phyloP scores from a whole-genome alignment of 805 yeast genomes.

The Wickerhamomyces pijperi region DNA sequence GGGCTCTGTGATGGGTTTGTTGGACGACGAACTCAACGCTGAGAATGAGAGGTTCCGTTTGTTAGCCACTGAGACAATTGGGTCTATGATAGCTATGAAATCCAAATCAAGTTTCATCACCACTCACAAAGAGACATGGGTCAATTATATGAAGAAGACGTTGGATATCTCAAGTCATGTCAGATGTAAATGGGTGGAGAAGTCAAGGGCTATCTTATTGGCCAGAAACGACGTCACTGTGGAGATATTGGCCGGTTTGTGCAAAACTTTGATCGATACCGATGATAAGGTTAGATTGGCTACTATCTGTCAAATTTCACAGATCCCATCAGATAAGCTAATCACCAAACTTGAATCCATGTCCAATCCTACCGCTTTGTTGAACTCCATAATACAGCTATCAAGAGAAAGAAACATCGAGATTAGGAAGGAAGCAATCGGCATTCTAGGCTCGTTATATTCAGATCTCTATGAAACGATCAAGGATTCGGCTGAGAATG shows the following conservation, averaged over 20 bases:
- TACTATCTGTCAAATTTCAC: constrained; percentile 41
- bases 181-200: constrained; percentile 60
- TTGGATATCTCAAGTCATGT: constrained; percentile 58
- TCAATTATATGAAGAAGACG: constrained; percentile 64
- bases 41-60: constrained; percentile 51
- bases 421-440: constrained; percentile 51
- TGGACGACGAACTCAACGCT: constrained; percentile 72
- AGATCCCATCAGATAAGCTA: constrained; percentile 35
- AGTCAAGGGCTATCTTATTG: constrained; percentile 36
- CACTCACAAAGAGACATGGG: constrained; percentile 49
- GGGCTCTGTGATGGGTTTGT: constrained; percentile 62
- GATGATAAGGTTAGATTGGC: constrained; percentile 62
- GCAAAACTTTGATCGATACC: constrained; percentile 62
- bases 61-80: constrained; percentile 65
- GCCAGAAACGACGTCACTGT: constrained; percentile 32
- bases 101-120: constrained; percentile 47
- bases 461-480: constrained; percentile 29
- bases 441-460: constrained; percentile 43
- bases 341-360: constrained; percentile 22
- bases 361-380: constrained; percentile 34
- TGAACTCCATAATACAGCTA: constrained; percentile 47
- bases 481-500: constrained; percentile 4
- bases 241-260: constrained; percentile 46
- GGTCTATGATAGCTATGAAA: constrained; percentile 42
- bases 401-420: constrained; percentile 60